Conservation (phyloP, 2,329 filamentous ascomycete genomes). For the Phaeosphaeriaceae sp. region DNA sequence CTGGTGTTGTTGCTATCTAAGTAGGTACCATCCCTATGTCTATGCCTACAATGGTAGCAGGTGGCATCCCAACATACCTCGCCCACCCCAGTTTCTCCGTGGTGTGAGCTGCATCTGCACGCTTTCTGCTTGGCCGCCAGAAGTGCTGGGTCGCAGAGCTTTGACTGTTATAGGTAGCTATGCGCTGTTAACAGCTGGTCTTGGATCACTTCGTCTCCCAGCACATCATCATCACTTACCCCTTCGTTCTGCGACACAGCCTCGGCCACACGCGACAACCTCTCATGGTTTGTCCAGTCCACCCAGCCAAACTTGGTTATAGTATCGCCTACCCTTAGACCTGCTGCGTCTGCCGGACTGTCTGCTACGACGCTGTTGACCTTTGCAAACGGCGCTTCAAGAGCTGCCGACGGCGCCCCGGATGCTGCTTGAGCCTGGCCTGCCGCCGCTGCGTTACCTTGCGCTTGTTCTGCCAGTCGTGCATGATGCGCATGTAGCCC, state of each 20-base stretch:
- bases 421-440: conserved; percentile 25
- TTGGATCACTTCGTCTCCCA: too few species aligned
- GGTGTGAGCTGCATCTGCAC: conserved; percentile 77
- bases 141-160: conserved; percentile 56
- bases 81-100: conserved; percentile 83
- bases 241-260: conserved; percentile 89
- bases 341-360: conserved; percentile 84
- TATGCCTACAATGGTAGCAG: conserved; percentile 74
- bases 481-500: conserved; percentile 91
- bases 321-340: conserved; percentile 78
- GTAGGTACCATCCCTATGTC: too few species aligned
- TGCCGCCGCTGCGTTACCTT: conserved; percentile 45
- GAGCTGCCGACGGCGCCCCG: conserved; percentile 36
- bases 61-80: conserved; percentile 89
- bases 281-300: conserved; percentile 84
- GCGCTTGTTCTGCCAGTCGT: conserved; percentile 58
- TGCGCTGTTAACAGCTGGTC: conserved; percentile 31
- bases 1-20: conserved; percentile 19
- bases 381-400: conserved; percentile 78
- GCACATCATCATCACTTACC: too few species aligned
- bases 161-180: conserved; percentile 76
- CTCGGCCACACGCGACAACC: conserved; percentile 83
- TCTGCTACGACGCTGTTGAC: conserved; percentile 80
- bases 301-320: conserved; percentile 86
- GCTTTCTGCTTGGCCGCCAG: conserved; percentile 52